Base-by-base conservation (phyloP, 768 basidiomycete species). In the Cubamyces lactineus region DNA sequence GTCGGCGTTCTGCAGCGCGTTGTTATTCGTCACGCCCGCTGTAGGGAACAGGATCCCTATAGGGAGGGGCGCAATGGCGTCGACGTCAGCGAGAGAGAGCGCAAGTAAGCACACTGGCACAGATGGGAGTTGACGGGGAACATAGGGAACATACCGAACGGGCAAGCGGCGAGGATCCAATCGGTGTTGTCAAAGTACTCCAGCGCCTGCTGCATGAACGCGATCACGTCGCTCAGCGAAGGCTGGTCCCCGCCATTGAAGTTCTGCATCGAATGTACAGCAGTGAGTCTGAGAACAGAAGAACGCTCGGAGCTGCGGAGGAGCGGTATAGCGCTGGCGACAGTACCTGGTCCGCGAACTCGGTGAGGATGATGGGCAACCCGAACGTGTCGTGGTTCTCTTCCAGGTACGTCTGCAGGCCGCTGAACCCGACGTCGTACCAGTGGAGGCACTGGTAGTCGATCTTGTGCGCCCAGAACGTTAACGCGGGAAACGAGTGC, bases 291-390 rank as follows among this genome's bases (percentile, higher is more conserved):
- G n/a, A n/a, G n/a, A n/a, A n/a, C n/a, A n/a, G n/a, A n/a, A n/a
- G n/a, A n/a, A n/a, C n/a, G n/a, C n/a, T n/a, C n/a, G n/a, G n/a
- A n/a, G n/a, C n/a, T n/a, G n/a, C n/a, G n/a, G n/a, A n/a, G n/a
- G n/a, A n/a, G n/a, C n/a, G n/a, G n/a, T n/a, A n/a, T n/a, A n/a
- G n/a, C n/a, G n/a, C n/a, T n/a, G n/a, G n/a, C n/a, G n/a, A n/a
- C n/a, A n/a, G 6, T 50, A 72, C 89, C 77, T 84, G 77, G 76
- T 84, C 86, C 59, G 89, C 90, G 67, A 83, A 86, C 69, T 94
- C 92, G 7, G 89, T 89, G 57, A 87, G 71, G 80, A 81, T 85
- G 67, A 92, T 74, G 21, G 59, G 66, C 53, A 48, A 38, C 5
- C 48, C 40, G 69, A 83, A 89, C 1, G 73, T 74, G 40, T 62